phyloP scores from a whole-genome alignment of 305 asterid genomes.

The Rubia tinctorum region DNA sequence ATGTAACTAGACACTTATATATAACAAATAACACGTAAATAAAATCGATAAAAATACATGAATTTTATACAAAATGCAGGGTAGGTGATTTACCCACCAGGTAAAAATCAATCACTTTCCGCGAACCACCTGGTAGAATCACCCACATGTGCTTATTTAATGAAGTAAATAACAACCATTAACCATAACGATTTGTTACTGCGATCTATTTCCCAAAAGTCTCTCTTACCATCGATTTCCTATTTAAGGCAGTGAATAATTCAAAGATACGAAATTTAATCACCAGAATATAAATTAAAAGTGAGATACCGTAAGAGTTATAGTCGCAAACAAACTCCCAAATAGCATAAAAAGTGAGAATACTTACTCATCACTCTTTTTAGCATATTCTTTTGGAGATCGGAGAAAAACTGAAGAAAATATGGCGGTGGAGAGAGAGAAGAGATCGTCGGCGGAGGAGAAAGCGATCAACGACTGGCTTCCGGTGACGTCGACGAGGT shows the following conservation, averaged over 20 bases:
- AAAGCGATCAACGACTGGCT: conserved; percentile 24
- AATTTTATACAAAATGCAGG: background rate
- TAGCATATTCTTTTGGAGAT: background rate
- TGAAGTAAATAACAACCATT: background rate
- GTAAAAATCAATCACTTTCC: background rate
- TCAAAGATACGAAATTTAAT: background rate
- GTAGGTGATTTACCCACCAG: background rate
- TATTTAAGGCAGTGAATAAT: background rate
- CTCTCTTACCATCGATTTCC: no score
- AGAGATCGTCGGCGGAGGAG: background rate
- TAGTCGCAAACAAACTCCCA: background rate
- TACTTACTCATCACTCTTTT: background rate
- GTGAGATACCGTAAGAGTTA: background rate
- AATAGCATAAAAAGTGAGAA: background rate
- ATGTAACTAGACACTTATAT: no score
- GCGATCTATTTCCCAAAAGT: background rate
- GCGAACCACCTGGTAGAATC: background rate
- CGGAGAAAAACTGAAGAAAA: background rate
- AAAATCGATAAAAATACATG: no score
- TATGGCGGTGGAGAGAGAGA: background rate
- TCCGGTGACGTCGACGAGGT: conserved; percentile 20
- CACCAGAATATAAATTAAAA: background rate
- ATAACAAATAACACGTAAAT: no score
- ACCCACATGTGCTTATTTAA: background rate
- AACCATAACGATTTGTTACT: background rate